These are phyloP conservation scores for Mycena galericulata DNA, from an alignment of 768 basidiomycete species.

Conservation along the genomic window DNA sequence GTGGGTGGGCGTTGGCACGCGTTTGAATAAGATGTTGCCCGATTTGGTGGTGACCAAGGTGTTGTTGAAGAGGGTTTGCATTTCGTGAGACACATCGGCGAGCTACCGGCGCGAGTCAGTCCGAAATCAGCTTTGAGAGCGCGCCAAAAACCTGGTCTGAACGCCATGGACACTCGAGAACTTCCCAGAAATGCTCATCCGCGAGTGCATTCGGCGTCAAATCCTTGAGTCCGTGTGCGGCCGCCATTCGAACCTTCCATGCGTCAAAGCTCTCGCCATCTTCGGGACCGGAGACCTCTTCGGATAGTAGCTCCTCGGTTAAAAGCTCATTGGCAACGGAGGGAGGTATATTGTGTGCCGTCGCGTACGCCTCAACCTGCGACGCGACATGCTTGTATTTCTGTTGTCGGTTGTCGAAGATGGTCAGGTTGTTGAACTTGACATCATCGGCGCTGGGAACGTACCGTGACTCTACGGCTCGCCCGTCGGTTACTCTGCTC, in stretches of 20 bases:
- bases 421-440: too few species aligned
- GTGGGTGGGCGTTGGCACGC: background rate
- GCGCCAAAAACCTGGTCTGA: background rate
- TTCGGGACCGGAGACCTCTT: constrained; percentile 13
- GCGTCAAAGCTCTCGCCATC: background rate
- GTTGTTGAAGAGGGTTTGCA: background rate
- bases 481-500: background rate
- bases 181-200: background rate
- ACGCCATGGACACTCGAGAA: background rate
- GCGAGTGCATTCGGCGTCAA: background rate
- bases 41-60: background rate
- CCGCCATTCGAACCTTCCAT: constrained; percentile 15
- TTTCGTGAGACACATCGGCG: background rate
- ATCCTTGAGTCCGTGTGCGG: background rate
- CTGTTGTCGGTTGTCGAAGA: background rate
- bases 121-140: background rate
- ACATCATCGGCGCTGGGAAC: background rate
- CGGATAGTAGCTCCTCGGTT: background rate
- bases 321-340: background rate
- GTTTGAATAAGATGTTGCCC: background rate
- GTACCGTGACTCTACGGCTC: background rate
- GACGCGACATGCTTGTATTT: background rate
- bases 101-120: background rate
- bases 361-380: background rate
- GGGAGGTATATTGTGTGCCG: background rate